These are phyloP conservation scores for Teratosphaeria pseudoeucalypti DNA, from an alignment of 2,329 filamentous ascomycete genomes.

Conservation along the genomic window DNA sequence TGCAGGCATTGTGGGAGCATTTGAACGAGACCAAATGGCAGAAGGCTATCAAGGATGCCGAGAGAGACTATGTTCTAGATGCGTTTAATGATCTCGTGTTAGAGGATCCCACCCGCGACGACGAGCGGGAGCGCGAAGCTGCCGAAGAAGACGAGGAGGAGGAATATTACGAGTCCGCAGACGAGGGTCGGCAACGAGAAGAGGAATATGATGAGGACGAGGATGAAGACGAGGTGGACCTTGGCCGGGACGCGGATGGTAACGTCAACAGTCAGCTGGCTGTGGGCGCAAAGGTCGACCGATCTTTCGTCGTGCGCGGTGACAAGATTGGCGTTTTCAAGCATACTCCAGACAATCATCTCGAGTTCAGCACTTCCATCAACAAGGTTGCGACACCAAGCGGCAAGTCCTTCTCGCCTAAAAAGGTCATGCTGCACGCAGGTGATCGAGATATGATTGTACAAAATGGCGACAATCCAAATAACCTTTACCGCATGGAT, in stretches of 20 bases:
- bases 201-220: conserved; percentile 62
- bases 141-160: conserved; percentile 45
- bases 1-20: conserved; percentile 95
- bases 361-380: conserved; percentile 95
- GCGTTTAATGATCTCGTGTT: conserved; percentile 91
- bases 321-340: conserved; percentile 99
- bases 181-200: conserved; percentile 60
- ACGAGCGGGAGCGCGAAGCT: conserved; percentile 43
- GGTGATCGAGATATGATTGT: conserved; percentile 84
- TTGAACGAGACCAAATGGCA: conserved; percentile 88
- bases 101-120: conserved; percentile 60
- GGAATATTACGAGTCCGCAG: conserved; percentile 51
- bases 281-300: conserved; percentile 92
- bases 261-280: conserved; percentile 90
- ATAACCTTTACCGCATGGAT: conserved; percentile 94
- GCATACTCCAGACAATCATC: conserved; percentile 80
- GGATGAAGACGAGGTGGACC: conserved; percentile 68
- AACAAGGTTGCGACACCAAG: conserved; percentile 85
- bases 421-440: conserved; percentile 92
- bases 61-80: conserved; percentile 88
- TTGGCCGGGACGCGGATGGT: conserved; percentile 58
- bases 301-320: conserved; percentile 91
- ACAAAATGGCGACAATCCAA: conserved; percentile 71
- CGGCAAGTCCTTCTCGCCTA: conserved; percentile 81
- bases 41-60: conserved; percentile 74